Conservation (phyloP, 2,329 filamentous ascomycete species). For the Hypoxylon sp. region DNA sequence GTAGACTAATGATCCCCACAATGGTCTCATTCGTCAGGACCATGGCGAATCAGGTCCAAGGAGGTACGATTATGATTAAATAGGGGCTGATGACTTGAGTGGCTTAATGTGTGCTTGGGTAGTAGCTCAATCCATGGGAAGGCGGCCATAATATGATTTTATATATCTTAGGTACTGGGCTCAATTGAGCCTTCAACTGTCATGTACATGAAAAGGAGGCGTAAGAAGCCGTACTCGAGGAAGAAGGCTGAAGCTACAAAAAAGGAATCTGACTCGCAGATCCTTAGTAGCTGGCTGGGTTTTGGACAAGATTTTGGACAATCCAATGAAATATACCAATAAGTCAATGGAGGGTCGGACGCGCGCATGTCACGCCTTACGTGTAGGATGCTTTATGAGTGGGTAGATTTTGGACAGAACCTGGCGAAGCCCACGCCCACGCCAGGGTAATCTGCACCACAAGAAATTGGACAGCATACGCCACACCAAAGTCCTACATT, state of each 20-base stretch:
- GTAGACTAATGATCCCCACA: slow-evolving; percentile 17
- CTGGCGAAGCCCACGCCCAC: background rate
- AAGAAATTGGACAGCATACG: slow-evolving; percentile 28
- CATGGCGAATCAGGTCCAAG: background rate
- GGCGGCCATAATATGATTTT: background rate
- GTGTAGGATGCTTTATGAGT: too few species aligned
- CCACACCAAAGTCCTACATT: background rate
- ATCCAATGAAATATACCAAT: too few species aligned
- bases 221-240: background rate
- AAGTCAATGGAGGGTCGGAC: background rate
- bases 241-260: background rate
- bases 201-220: too few species aligned
- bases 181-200: too few species aligned
- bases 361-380: background rate
- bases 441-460: too few species aligned
- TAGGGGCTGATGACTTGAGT: background rate
- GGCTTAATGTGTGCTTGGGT: background rate
- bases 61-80: background rate
- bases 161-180: background rate
- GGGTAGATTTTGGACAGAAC: slow-evolving; percentile 15
- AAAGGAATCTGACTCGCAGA: background rate
- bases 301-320: slow-evolving; percentile 34
- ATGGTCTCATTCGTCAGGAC: slow-evolving; percentile 19
- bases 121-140: background rate
- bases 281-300: background rate